Conservation (phyloP, 2,329 filamentous ascomycete genomes). For the Sarocladium oryzae region DNA sequence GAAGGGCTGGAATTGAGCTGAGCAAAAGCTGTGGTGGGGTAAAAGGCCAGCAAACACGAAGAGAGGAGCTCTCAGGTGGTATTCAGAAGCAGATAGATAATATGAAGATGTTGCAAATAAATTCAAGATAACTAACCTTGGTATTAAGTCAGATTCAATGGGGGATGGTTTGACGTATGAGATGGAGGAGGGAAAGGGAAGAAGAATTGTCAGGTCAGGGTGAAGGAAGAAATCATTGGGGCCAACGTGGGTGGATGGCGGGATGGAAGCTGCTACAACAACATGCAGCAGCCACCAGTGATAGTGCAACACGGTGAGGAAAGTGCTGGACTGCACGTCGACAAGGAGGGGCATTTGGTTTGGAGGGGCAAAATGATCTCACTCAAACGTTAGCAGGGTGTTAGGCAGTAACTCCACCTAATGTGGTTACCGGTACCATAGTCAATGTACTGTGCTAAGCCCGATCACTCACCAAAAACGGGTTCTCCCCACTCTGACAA, state of each 20-base stretch:
- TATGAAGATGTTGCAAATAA: neutral
- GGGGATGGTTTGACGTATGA: constrained; percentile 1
- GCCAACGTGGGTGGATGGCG: constrained; percentile 2
- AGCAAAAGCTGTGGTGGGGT: constrained; percentile 9
- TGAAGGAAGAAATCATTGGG: constrained; percentile 7
- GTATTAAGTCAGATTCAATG: neutral
- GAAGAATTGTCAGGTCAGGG: constrained; percentile 9
- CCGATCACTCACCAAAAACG: neutral
- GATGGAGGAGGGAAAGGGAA: constrained; percentile 10
- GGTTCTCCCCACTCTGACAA: constrained; percentile 8
- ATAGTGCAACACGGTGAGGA: neutral
- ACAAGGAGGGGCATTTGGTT: neutral
- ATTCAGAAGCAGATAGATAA: neutral
- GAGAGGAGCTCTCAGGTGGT: neutral
- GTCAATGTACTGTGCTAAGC: neutral
- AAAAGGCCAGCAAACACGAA: neutral
- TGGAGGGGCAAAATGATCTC: constrained; percentile 10
- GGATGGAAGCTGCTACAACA: constrained; percentile 6
- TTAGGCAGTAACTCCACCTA: neutral
- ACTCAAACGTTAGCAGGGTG: neutral
- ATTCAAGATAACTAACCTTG: neutral
- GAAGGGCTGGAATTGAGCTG: neutral
- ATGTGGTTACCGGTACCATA: too few relatives aligned
- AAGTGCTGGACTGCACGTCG: neutral
- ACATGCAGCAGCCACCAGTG: neutral